Base-by-base conservation (phyloP, 1,284 basidiomycete genomes). In the Phenoliferia sp. region DNA sequence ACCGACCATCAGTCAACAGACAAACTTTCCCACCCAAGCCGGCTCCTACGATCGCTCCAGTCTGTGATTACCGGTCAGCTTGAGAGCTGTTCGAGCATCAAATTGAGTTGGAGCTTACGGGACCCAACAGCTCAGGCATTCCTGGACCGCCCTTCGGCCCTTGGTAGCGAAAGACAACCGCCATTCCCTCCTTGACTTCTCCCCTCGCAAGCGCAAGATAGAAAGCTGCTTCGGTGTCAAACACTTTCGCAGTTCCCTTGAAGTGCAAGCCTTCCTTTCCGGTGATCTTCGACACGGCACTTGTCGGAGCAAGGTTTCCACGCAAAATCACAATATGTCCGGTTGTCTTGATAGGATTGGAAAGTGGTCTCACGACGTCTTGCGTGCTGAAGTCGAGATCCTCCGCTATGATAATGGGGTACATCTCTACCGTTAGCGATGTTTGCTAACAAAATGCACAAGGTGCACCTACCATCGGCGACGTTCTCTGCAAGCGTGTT, bases 191-290 rank as follows among this genome's bases (percentile, higher is more conserved):
- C 75, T 87, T 91, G 78, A 97, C 89, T 71, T 91, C 87, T 6
- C 92, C 92, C 5, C 82, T 84, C 77, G 88, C 88, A 36, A 97
- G 85, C 12, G 90, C 87, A 61, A 88, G 85, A 77, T 92, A 92
- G 78, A 97, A 93, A 66, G 84, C 85, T 22, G 88, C 86, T 73
- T 93, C 85, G 68, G 50, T 54, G n/a, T 54, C 50, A 9, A 26
- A 54, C 3, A 35, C 16, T 34, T 29, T 36, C 32, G 57, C 57
- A 9, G 22, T 34, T 32, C 66, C 89, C 82, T 91, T 88, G 77
- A 97, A 97, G 36, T 82, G 83, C 56, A 87, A 79, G 5, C 94
- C 94, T 80, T 97, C 94, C 80, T 96, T 95, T 26, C 94, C 94
- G 9, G 94, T 96, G 70, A 97, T 83, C 80, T 97, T 97, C 58